Percentiles rank a stretch among this genome's conserved stretches.
Conservation (phyloP, 2,329 filamentous ascomycete genomes). For the Colletotrichum tanaceti region DNA sequence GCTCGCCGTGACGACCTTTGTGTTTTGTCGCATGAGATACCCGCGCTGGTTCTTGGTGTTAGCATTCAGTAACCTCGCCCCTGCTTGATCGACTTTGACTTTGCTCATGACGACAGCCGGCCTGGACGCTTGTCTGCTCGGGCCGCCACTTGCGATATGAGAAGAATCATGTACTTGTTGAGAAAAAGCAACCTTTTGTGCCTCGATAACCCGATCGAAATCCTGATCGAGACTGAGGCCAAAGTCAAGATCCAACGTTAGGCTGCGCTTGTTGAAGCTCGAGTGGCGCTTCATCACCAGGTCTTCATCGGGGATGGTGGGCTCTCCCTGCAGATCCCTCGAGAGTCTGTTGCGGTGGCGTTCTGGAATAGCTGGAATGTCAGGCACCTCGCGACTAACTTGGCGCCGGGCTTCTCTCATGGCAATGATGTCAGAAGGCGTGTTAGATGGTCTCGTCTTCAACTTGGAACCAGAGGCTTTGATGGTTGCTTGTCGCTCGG, state of each 20-base stretch:
- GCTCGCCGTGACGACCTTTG: conserved; percentile 94
- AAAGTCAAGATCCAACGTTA: conserved; percentile 84
- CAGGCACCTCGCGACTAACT: conserved; percentile 79
- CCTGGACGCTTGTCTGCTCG: conserved; percentile 61
- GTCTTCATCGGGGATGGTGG: conserved; percentile 53
- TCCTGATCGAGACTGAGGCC: conserved; percentile 90
- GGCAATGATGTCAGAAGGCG: conserved; percentile 82
- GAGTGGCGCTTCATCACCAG: conserved; percentile 71
- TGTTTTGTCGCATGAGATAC: conserved; percentile 98
- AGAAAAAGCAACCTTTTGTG: conserved; percentile 87
- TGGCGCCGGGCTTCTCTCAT: conserved; percentile 90
- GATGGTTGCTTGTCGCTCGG: conserved; percentile 87
- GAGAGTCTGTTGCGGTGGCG: conserved; percentile 68
- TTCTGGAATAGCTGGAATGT: conserved; percentile 70
- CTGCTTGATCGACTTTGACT: conserved; percentile 15
- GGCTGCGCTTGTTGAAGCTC: conserved; percentile 83
- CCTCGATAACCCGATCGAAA: conserved; percentile 94
- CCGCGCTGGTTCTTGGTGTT: conserved; percentile 86
- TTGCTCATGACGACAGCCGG: conserved; percentile 15
- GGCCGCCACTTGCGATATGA: conserved; percentile 44
- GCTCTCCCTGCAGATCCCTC: conserved; percentile 57
- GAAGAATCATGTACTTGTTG: conserved; percentile 44
- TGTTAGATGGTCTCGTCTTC: conserved; percentile 89
- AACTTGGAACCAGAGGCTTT: conserved; percentile 87
- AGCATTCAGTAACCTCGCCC: conserved; percentile 61